Percentiles rank a stretch among this genome's conserved stretches.
Conservation (phyloP, 495 filamentous ascomycete genomes). For the Staphylotrichum longicolle region DNA sequence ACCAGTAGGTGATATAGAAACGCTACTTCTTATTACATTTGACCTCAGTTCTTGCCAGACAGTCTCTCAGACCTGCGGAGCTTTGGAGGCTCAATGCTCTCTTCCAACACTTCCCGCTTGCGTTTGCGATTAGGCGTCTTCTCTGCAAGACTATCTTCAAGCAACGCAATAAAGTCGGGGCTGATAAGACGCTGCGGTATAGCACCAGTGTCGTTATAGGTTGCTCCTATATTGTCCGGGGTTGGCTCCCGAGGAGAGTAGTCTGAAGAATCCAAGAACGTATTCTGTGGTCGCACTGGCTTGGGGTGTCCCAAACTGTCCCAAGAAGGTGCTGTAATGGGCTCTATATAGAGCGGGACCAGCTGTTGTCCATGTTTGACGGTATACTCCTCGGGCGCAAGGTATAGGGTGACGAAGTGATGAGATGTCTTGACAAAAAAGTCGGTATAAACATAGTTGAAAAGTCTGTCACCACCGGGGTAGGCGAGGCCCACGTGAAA, state of each 20-base stretch:
- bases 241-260: neutral
- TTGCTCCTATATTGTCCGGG: neutral
- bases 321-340: neutral
- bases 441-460: neutral
- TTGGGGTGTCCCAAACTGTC: neutral
- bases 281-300: neutral
- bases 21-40: neutral
- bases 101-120: neutral
- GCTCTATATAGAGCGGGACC: neutral
- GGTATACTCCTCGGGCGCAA: conserved; percentile 4
- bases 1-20: neutral
- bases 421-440: conserved; percentile 1
- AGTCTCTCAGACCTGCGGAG: conserved; percentile 1
- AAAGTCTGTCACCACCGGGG: neutral
- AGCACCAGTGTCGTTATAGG: neutral
- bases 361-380: neutral
- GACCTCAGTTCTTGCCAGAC: neutral
- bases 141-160: neutral
- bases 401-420: neutral
- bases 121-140: conserved; percentile 2
- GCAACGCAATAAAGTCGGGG: conserved; percentile 3
- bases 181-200: conserved; percentile 1
- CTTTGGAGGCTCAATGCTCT: conserved; percentile 1
- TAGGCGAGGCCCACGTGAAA: neutral
- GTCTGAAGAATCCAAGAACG: neutral